phyloP scores from a whole-genome alignment of 768 basidiomycete genomes.

The Calocybe gangraenosa region DNA sequence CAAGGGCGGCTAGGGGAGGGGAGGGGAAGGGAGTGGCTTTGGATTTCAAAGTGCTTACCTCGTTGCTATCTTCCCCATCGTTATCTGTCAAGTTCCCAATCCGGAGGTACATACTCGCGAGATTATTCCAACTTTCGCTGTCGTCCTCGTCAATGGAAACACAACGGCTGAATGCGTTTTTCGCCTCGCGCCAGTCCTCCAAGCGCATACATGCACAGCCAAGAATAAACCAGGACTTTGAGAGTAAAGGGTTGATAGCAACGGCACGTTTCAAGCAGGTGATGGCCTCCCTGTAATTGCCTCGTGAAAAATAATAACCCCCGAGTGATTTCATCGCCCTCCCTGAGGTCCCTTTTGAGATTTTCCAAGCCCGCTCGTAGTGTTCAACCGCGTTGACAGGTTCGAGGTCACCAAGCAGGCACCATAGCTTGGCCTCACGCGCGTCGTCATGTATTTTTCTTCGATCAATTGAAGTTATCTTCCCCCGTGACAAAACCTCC shows the following conservation, averaged over 20 bases:
- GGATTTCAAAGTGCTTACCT: conserved; percentile 9
- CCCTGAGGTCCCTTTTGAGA: conserved; percentile 78
- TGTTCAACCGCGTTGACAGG: conserved; percentile 63
- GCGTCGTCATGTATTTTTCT: conserved; percentile 52
- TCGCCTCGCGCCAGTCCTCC: conserved; percentile 83
- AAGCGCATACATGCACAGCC: conserved; percentile 83
- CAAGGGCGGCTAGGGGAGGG: neutral
- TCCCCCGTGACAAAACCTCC: conserved; percentile 57
- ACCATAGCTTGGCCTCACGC: conserved; percentile 91
- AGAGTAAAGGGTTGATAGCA: conserved; percentile 81
- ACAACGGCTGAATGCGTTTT: conserved; percentile 79
- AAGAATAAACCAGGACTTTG: conserved; percentile 95
- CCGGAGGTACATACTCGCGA: conserved; percentile 91
- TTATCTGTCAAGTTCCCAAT: conserved; percentile 44
- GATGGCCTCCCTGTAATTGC: conserved; percentile 60
- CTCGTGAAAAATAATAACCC: conserved; percentile 70
- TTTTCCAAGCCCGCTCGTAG: conserved; percentile 80
- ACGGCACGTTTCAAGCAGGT: conserved; percentile 70
- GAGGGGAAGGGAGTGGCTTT: neutral
- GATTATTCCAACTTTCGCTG: conserved; percentile 96
- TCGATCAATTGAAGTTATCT: conserved; percentile 37
- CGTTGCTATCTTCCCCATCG: conserved; percentile 19
- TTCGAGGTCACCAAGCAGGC: conserved; percentile 90
- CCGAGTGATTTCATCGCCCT: conserved; percentile 92
- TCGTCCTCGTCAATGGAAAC: conserved; percentile 94